Evolutionary conservation across 352 stramenopile genomes (phyloP), one percentile per base, ranked within the genome.

Genomic region (Pythium phragmitis): DNA sequence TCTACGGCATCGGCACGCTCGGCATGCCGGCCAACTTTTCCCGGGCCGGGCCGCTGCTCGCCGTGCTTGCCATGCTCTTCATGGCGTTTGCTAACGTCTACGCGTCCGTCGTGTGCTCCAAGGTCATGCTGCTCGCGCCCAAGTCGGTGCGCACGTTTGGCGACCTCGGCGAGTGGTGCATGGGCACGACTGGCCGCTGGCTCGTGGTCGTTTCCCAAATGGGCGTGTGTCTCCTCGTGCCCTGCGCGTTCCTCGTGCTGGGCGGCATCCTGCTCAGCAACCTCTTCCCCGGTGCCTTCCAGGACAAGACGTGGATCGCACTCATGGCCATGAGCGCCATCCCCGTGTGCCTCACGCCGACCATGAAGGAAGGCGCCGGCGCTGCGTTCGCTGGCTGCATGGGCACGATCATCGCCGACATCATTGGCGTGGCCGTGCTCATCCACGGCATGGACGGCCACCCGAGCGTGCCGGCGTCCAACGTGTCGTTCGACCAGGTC

Each of bases 21-120:
- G 78, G 80, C 54, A 86, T 89, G 76, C 79, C 80, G 0, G 77
- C 71, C 37, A 89, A 89, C 65, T 89, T 85, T 59, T 73, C 80
- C 2, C 80, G 79, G 13, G 76, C 79, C 26, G 77, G 77, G 12
- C 77, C 77, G 34, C 45, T 68, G 30, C 33, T 69, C 42, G 69
- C 69, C 21, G 61, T 62, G 19, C 14, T 67, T 23, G 69, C 69
- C 16, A 66, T 72, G 41, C 41, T 73, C 23, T 76, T 76, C 61
- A 76, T 76, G 69, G 69, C 69, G 13, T 61, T 69, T 36, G 61
- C 66, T 53, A 75, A 75, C 67, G 51, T 73, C 30, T 75, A 73
- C 52, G 69, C 69, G 2, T 75, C 69, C 14, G 65, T 60, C 54
- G 54, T 60, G 39, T 60, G 54, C 54, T 60, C 54, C 39, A 60